phyloP scores from a whole-genome alignment of 2,329 filamentous ascomycete genomes.

The Fusarium nelsonii region DNA sequence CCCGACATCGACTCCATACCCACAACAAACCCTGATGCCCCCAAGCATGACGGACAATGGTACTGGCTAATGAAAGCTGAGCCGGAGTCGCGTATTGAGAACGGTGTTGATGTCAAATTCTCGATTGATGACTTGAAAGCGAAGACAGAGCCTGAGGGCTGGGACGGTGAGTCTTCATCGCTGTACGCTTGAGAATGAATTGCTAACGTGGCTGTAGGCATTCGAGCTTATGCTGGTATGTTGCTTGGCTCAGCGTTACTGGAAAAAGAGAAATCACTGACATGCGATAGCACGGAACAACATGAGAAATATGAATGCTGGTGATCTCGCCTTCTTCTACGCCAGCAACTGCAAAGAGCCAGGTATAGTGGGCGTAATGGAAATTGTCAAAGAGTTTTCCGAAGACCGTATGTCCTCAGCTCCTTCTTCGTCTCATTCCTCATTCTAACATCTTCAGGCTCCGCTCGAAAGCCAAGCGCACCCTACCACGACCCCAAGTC shows the following conservation, averaged over 20 bases:
- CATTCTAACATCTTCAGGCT: slow-evolving; percentile 42
- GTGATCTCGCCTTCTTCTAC: slow-evolving; percentile 96
- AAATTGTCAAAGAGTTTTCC: slow-evolving; percentile 86
- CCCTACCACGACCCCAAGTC: slow-evolving; percentile 89
- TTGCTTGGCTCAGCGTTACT: accelerated
- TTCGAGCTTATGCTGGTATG: slow-evolving; percentile 62
- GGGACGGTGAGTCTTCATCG: slow-evolving; percentile 76
- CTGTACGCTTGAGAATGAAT: accelerated
- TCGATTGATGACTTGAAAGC: slow-evolving; percentile 89
- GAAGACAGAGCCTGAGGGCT: slow-evolving; percentile 82
- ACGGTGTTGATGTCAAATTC: slow-evolving; percentile 89
- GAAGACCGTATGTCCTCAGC: slow-evolving; percentile 72
- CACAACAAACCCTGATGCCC: slow-evolving; percentile 54
- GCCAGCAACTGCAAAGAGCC: slow-evolving; percentile 93
- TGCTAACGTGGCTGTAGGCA: slow-evolving; percentile 53
- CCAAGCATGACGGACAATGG: slow-evolving; percentile 57
- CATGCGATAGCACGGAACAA: slow-evolving; percentile 78
- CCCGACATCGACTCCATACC: slow-evolving; percentile 53
- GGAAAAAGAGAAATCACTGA: not conserved
- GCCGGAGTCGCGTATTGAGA: slow-evolving; percentile 87
- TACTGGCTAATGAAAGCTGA: slow-evolving; percentile 92
- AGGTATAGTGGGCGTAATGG: slow-evolving; percentile 88
- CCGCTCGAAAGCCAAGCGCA: slow-evolving; percentile 50
- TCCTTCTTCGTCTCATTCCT: accelerated
- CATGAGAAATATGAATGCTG: slow-evolving; percentile 89